Base-by-base conservation (phyloP, 257 asterid genomes). In the Knoxia roxburghii region DNA sequence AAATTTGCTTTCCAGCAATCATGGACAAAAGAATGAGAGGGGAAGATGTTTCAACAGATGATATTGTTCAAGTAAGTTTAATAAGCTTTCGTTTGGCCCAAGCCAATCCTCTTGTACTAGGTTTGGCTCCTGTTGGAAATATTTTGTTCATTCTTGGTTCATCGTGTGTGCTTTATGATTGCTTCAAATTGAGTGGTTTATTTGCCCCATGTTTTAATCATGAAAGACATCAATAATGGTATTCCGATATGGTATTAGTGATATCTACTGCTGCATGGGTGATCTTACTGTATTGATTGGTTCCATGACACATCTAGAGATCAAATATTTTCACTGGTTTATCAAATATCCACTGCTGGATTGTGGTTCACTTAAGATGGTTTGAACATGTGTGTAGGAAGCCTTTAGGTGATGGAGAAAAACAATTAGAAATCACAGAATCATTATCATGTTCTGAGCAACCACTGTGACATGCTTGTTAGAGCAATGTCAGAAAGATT, bases 1-100 rank as follows among this genome's bases (percentile, higher is more conserved):
- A 55, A 80, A 65, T 72, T 80, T 78, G 62, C 74, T 79, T 63
- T 82, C 79, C 90, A 93, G 99, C 77, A 74, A 85, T 93, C 77
- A 79, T 85, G 92, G 97, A 90, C 86, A 84, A 87, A 60, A 89
- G 89, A 82, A 76, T 88, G 88, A 72, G 75, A 57, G 97, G 98
- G 71, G 73, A 81, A 84, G 99, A 93, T 76, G 76, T 88, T 75
- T 85, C 90, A 64, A 71, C 74, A 10, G 85, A 85, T 72, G 95
- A 89, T 75, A 80, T 90, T 49, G 81, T 90, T 80, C 94, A 89
- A 86, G 98, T 91, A 30, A 56, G 65, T 70, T 73, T 53, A 21
- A 17, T n/a, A 7, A 27, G 46, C 64, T 59, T 59, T n/a, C 39
- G 20, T 33, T 20, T 59, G 8, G 5, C 27, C 18, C 7, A 2